Conservation (phyloP, 306 rosid genomes). For the Vachellia pachyceras region DNA sequence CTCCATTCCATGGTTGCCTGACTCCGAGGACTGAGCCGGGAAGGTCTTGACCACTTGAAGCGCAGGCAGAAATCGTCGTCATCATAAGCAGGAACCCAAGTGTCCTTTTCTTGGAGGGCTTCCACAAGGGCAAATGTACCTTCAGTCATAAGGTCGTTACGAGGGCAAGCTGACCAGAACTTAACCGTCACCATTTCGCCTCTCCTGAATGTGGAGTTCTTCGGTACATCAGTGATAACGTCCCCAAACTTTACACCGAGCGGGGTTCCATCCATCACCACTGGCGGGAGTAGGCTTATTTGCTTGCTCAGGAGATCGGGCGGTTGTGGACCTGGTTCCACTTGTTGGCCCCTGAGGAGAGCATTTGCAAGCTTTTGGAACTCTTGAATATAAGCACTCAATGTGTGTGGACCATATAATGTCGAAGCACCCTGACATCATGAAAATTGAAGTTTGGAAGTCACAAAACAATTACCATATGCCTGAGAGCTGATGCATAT, state of each 20-base stretch:
- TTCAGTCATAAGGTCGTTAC: constrained; percentile 92
- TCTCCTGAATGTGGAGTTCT: constrained; percentile 69
- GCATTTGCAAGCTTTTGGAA: constrained; percentile 82
- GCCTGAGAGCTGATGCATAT: not conserved
- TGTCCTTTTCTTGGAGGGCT: constrained; percentile 56
- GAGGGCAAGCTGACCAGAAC: constrained; percentile 94
- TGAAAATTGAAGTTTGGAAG: constrained; percentile 17
- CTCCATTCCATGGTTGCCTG: constrained; percentile 88
- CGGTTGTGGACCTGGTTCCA: constrained; percentile 78
- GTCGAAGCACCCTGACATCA: constrained; percentile 86
- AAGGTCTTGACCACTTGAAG: constrained; percentile 86
- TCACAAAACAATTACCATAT: not conserved
- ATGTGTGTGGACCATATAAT: constrained; percentile 85
- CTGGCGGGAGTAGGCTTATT: constrained; percentile 81
- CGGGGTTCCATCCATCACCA: constrained; percentile 77
- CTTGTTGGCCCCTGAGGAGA: constrained; percentile 43
- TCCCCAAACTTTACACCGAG: constrained; percentile 72
- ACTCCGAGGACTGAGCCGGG: constrained; percentile 64
- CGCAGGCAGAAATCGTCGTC: constrained; percentile 92
- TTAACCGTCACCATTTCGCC: constrained; percentile 64
- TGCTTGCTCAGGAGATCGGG: constrained; percentile 79
- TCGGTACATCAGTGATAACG: constrained; percentile 61
- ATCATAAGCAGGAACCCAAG: constrained; percentile 84
- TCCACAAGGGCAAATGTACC: constrained; percentile 92
- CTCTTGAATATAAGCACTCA: constrained; percentile 88